Percentiles rank a stretch among this genome's conserved stretches.
Evolutionary conservation across 495 filamentous ascomycete species (phyloP).

Genomic region (Bacidia gigantensis): DNA sequence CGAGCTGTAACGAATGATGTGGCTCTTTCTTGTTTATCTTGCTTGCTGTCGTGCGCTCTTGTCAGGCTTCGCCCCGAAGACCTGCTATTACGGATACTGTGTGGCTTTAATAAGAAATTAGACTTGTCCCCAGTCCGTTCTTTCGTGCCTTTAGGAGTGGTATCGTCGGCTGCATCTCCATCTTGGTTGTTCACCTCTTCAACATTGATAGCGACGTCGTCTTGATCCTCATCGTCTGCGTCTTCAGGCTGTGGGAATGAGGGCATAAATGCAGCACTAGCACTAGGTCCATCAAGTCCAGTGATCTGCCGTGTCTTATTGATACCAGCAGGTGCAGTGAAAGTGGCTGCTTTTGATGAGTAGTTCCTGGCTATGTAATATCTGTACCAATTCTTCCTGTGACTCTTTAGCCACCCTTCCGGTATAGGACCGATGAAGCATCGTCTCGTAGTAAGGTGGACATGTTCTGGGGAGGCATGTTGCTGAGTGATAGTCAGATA

Average conservation of each 20-base stretch:
- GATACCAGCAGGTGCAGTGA: slow-evolving; percentile 34
- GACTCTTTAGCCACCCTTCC: slow-evolving; percentile 51
- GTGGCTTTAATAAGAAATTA: background rate
- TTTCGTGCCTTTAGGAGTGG: background rate
- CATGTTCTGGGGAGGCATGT: slow-evolving; percentile 48
- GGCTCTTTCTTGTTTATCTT: background rate
- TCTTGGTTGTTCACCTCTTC: slow-evolving; percentile 1
- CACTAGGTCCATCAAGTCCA: slow-evolving; percentile 28
- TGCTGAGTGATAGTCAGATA: slow-evolving; percentile 25
- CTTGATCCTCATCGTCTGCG: slow-evolving; percentile 21
- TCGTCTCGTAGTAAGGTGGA: slow-evolving; percentile 48
- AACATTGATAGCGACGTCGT: background rate
- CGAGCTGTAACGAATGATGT: slow-evolving; percentile 11
- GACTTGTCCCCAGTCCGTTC: background rate
- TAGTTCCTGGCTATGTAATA: slow-evolving; percentile 42
- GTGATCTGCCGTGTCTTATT: slow-evolving; percentile 28
- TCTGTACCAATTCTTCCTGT: slow-evolving; percentile 50
- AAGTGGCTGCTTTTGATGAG: slow-evolving; percentile 41
- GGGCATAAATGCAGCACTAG: slow-evolving; percentile 21
- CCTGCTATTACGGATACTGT: background rate
- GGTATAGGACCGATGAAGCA: slow-evolving; percentile 59
- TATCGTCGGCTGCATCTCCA: background rate
- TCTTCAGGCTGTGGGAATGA: slow-evolving; percentile 34
- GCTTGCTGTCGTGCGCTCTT: background rate
- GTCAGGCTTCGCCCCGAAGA: background rate